A percentile compares a stretch with the other conserved stretches of the same genome.
Conservation (phyloP, 2,329 filamentous ascomycete species). For the Ophiostoma pallidulum region DNA sequence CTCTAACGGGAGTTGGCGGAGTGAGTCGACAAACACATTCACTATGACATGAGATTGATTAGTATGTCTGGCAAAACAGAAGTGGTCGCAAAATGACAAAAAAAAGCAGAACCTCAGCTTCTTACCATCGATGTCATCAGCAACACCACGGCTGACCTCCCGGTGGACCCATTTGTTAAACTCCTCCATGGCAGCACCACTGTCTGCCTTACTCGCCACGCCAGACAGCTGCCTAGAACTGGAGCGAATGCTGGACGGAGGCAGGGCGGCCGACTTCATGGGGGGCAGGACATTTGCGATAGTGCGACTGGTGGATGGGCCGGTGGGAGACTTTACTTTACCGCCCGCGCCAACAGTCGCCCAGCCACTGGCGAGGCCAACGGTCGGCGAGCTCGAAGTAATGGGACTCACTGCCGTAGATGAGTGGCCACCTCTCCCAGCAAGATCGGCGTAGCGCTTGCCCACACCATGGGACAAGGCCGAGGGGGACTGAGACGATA, state of each 20-base stretch:
- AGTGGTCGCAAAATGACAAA: no score
- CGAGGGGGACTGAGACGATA: slow-evolving; percentile 32
- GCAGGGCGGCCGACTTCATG: slow-evolving; percentile 31
- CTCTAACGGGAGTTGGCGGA: slow-evolving; percentile 69
- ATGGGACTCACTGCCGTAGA: slow-evolving; percentile 32
- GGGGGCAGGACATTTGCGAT: slow-evolving; percentile 30
- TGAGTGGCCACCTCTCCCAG: slow-evolving; percentile 58
- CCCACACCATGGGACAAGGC: slow-evolving; percentile 34
- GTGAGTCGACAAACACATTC: slow-evolving; percentile 67
- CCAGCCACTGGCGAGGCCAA: slow-evolving; percentile 58
- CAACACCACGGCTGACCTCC: slow-evolving; percentile 66
- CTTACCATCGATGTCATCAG: slow-evolving; percentile 43
- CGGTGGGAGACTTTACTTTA: slow-evolving; percentile 70
- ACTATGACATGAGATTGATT: slow-evolving; percentile 37
- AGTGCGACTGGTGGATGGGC: slow-evolving; percentile 41
- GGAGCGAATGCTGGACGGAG: slow-evolving; percentile 26
- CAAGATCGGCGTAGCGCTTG: slow-evolving; percentile 92
- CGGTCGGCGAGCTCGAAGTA: slow-evolving; percentile 26
- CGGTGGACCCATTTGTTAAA: slow-evolving; percentile 87
- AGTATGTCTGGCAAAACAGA: neutral
- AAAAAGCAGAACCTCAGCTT: slow-evolving; percentile 14
- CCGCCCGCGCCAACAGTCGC: slow-evolving; percentile 91
- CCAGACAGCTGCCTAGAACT: slow-evolving; percentile 40
- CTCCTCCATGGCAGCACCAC: slow-evolving; percentile 64
- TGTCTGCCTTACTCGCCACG: slow-evolving; percentile 32